Evolutionary conservation across 179 eudicot genomes (phyloP).

Genomic region (Heliamphora pulchella): DNA sequence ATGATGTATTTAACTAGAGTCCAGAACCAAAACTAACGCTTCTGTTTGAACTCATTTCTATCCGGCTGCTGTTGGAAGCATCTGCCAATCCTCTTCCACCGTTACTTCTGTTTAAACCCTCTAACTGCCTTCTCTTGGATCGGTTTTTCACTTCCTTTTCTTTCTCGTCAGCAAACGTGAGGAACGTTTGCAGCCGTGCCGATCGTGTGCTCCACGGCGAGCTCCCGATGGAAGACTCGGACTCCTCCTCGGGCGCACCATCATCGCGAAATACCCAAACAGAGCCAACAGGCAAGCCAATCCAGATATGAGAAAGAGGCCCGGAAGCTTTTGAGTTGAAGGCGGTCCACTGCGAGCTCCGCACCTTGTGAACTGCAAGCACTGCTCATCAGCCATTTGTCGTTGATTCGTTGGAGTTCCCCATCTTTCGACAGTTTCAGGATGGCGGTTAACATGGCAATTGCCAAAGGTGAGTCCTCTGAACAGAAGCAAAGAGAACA

Average conservation of each 20-base stretch:
- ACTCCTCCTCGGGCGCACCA: conserved; percentile 29
- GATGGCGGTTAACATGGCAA: conserved; percentile 69
- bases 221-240: conserved; percentile 18
- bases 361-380: conserved; percentile 65
- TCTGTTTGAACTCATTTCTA: conserved; percentile 14
- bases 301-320: conserved; percentile 55
- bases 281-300: conserved; percentile 53
- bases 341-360: conserved; percentile 43
- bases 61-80: conserved; percentile 13
- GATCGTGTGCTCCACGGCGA: not conserved
- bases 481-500: not conserved
- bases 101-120: conserved; percentile 26
- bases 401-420: conserved; percentile 72
- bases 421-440: conserved; percentile 63
- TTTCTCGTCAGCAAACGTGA: conserved; percentile 55
- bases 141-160: conserved; percentile 37
- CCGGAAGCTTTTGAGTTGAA: conserved; percentile 52
- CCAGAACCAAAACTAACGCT: conserved; percentile 17
- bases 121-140: conserved; percentile 41
- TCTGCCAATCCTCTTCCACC: not conserved
- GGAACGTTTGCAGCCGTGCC: conserved; percentile 18
- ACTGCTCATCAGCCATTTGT: conserved; percentile 68
- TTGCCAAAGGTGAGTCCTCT: conserved; percentile 73
- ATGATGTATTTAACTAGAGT: not conserved
- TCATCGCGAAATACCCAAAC: conserved; percentile 23